Evolutionary conservation across 164 flowering plant genomes (phyloP), one percentile per base, ranked within the genome.

Genomic region (Vitis amurensis): DNA sequence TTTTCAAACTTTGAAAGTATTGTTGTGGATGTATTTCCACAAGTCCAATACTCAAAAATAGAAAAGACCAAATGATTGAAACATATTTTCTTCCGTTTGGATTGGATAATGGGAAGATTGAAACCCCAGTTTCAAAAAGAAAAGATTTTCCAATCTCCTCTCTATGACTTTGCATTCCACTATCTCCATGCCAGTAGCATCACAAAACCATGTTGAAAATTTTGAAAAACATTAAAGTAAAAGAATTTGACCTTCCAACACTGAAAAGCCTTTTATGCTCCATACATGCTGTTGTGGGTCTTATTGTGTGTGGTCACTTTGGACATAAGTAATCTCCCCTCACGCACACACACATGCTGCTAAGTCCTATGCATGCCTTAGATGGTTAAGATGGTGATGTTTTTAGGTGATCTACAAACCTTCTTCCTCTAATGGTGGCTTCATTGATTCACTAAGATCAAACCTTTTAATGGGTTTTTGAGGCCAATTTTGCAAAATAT

Each of bases 271-370:
- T 53, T 57, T 68, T 57, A 73, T 81, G 84, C 78, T 60, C 77
- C 72, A 73, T 76, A 69, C 63, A 55, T 68, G 71, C 71, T 69
- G 70, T 16, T 84, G 87, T 84, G 78, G 81, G 77, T 61, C 77
- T 80, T 30, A 78, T 73, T 74, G 61, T 52, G 69, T 71, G 70
- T 68, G 64, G 68, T 75, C 79, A 76, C 61, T 53, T 71, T 67
- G 65, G 81, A 77, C 80, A 80, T 50, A 59, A 31, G 9, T 31
- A 61, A 13, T 9, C 60, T n/a, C 49, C 50, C 15, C 61, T 31
- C 59, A 61, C 50, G 13, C 52, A 8, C 48, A 44, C 52, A 4
- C 11, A 4, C 27, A 37, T 49, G 16, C 59, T 13, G 16, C 23
- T 1, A 56, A 19, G 17, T 16, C 29, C 6, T 8, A 56, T 56